Base-by-base conservation (phyloP, 2,329 filamentous ascomycete genomes). In the Pseudogymnoascus sp. region DNA sequence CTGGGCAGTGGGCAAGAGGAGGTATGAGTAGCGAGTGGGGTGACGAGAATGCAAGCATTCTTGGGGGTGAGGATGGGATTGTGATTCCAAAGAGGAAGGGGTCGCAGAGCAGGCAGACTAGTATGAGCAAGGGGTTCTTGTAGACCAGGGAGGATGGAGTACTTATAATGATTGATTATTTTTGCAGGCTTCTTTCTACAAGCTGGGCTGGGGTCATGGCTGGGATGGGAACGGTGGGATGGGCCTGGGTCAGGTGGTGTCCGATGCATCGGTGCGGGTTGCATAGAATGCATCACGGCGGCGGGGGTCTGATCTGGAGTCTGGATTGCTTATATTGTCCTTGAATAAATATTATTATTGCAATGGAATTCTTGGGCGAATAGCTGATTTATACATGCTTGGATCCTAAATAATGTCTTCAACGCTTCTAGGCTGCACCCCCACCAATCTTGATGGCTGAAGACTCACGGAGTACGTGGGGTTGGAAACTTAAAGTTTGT, bases 41-140 rank as follows among this genome's bases (percentile, higher is more conserved):
- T 43, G 77, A 74, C 64, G 74, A 70, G 61, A 72, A 66, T 23
- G 66, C 64, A 39, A 39, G 35, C 35, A 19, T 39, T 38, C 38
- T 39, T 11, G 58, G 58, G 4, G 58, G 35, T 26, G 69, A 68
- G 35, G 68, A 66, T 60, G 69, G 69, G 33, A 70, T 83, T 63
- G 84, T 85, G 61, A 78, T 86, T 60, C 85, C 84, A 14, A 81
- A 82, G 73, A 79, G 88, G 70, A 89, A 89, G 77, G 85, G 82
- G 74, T 87, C 84, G 74, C 75, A 87, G 74, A 81, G 78, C 65
- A 80, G 85, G 71, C 78, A 79, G 68, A 82, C 84, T 62, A 91
- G 88, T 74, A 78, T 90, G 73, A 91, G 86, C 52, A 91, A 92
- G 76, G 89, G 89, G n/a, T 91, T 92, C 72, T 77, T 91, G 74